Evolutionary conservation across 2,329 filamentous ascomycete species (phyloP), one percentile per base, ranked within the genome.

Genomic region (Nemania diffusa): DNA sequence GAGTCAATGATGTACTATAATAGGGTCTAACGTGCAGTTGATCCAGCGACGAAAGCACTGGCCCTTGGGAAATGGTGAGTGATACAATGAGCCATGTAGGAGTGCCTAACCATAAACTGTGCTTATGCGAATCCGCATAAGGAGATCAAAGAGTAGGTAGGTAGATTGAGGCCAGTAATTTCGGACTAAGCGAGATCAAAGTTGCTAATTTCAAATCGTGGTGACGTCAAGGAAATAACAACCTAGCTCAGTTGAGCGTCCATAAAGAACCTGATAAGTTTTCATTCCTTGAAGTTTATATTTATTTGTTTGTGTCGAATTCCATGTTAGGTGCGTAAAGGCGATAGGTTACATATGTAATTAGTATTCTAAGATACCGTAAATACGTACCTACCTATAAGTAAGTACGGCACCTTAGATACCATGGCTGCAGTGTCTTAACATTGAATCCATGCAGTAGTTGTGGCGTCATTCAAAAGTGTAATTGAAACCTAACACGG

Each of bases 171-270:
- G 40, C 24, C 22, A 55, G 37, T 22, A 66, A 70, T 67, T 62
- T 70, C 57, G 67, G 53, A 69, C 55, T 64, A 67, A 65, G 60
- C 64, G 60, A 62, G 58, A 50, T 64, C 64, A 58, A 46, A 42
- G 50, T 40, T 64, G 55, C 57, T 62, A 58, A 65, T 59, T 37
- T 65, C 44, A 64, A 59, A 66, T 70, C 48, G 52, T 20, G 40
- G 57, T 70, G 66, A 70, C 66, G 68, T 70, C 69, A 69, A 64
- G 57, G 20, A 59, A 57, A 60, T 22, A 62, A 50, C 52, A 51
- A 40, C 56, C 26, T 48, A 52, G 22, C 40, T 52, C 51, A 51
- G 65, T 40, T 51, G 51, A 29, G 15, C 59, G 42, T 48, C 55
- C 55, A 55, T 56, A 42, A 48, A 27, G 27, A 27, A 53, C 32